Evolutionary conservation across 306 rosid species (phyloP).

Genomic region (Cicer arietinum): DNA sequence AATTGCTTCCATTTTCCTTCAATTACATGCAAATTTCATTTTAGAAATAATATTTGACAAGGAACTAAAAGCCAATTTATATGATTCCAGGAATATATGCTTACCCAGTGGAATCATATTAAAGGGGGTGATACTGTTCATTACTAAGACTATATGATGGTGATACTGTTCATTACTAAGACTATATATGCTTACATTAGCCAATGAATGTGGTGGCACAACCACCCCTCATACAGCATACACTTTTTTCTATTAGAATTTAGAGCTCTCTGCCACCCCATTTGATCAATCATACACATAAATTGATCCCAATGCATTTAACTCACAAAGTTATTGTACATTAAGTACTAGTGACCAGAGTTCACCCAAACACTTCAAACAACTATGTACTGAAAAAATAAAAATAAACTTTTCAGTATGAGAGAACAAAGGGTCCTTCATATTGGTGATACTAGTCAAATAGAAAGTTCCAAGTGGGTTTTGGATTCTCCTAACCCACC

Average conservation of each 20-base stretch:
- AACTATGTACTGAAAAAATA: constrained; percentile 49
- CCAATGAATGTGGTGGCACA: constrained; percentile 37
- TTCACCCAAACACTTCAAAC: constrained; percentile 69
- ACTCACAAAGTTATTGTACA: constrained; percentile 30
- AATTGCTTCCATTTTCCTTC: constrained; percentile 37
- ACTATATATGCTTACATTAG: constrained; percentile 36
- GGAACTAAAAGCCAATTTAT: constrained; percentile 8
- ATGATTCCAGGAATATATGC: constrained; percentile 39
- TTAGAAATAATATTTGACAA: constrained; percentile 19
- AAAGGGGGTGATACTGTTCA: constrained; percentile 17
- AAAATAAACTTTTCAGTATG: constrained; percentile 25
- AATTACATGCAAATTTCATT: constrained; percentile 35
- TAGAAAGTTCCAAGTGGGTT: constrained; percentile 58
- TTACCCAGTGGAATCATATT: constrained; percentile 25
- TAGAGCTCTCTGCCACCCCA: constrained; percentile 13
- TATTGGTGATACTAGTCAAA: constrained; percentile 34
- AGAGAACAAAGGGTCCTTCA: constrained; percentile 49
- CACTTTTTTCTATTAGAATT: constrained; percentile 5
- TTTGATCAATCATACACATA: constrained; percentile 24
- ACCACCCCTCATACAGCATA: constrained; percentile 26
- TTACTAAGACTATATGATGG: not conserved
- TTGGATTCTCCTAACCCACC: constrained; percentile 73
- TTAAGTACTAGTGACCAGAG: constrained; percentile 31
- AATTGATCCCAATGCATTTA: constrained; percentile 8
- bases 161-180: not conserved